Conservation (phyloP, 1,284 basidiomycete species). For the Sporisorium sorghi region DNA sequence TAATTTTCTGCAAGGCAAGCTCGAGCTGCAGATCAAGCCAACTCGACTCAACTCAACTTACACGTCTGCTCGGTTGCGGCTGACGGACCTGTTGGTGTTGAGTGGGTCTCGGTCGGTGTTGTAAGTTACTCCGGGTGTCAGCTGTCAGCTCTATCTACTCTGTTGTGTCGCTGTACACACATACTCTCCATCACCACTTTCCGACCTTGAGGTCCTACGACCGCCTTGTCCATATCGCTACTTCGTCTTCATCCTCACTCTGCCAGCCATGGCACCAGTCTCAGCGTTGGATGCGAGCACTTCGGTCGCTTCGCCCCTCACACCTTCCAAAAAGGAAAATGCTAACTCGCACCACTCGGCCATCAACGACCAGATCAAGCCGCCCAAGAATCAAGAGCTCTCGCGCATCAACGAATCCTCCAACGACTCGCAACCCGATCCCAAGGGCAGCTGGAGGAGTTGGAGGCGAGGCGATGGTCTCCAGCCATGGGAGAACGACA, state of each 20-base stretch:
- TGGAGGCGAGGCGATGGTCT: constrained; percentile 61
- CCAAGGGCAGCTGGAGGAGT: constrained; percentile 59
- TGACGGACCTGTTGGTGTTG: constrained; percentile 1
- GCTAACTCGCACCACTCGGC: constrained; percentile 29
- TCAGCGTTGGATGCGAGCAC: constrained; percentile 28
- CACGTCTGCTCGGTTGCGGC: background rate
- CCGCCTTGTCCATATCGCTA: background rate
- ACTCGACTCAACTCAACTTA: background rate
- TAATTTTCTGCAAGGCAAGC: constrained; percentile 16
- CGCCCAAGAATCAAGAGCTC: constrained; percentile 30
- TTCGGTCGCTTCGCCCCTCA: constrained; percentile 37
- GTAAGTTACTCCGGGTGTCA: background rate
- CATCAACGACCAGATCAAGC: constrained; percentile 33
- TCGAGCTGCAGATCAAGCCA: constrained; percentile 17
- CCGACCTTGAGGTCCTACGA: background rate
- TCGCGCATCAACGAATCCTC: constrained; percentile 28
- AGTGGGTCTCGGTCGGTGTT: background rate
- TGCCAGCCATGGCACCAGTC: constrained; percentile 30
- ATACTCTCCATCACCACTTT: background rate
- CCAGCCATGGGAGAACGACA: constrained; percentile 65
- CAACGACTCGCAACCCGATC: constrained; percentile 50
- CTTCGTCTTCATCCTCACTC: background rate
- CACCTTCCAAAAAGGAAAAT: constrained; percentile 47
- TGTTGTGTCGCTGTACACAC: constrained; percentile 3
- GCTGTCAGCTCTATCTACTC: background rate